Conservation (phyloP, 441 rosid species). For the Syzygium syzygioides region DNA sequence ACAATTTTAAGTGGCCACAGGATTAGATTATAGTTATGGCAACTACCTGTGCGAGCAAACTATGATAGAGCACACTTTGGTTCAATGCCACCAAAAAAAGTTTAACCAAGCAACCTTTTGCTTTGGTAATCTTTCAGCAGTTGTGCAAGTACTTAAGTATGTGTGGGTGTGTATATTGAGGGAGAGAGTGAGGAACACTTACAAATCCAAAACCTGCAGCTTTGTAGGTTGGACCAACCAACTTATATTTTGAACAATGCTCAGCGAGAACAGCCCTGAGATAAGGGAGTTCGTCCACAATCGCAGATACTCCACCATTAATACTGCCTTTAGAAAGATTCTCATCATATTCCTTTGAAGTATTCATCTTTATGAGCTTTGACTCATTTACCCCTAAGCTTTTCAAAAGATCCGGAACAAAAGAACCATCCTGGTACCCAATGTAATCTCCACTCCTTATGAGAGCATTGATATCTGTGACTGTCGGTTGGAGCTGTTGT, state of each 20-base stretch:
- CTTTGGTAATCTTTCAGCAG: neutral
- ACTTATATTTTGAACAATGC: constrained; percentile 29
- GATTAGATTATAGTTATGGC: neutral
- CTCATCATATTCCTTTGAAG: constrained; percentile 16
- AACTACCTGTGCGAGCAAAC: neutral
- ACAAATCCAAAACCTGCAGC: constrained; percentile 55
- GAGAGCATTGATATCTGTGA: constrained; percentile 15
- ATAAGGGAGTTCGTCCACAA: constrained; percentile 36
- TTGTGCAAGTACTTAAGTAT: neutral
- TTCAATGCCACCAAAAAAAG: neutral
- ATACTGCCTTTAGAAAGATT: constrained; percentile 18
- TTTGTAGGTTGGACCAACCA: constrained; percentile 39
- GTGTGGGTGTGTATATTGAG: neutral
- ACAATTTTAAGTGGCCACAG: neutral
- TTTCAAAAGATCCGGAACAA: constrained; percentile 18
- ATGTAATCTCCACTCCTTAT: constrained; percentile 16
- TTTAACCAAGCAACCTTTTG: neutral
- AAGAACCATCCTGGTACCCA: constrained; percentile 35
- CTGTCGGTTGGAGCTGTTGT: constrained; percentile 26
- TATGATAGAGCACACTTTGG: neutral
- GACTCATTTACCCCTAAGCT: neutral
- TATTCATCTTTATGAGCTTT: constrained; percentile 7
- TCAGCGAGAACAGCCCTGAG: constrained; percentile 26
- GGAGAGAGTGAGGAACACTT: constrained; percentile 14
- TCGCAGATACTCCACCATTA: constrained; percentile 24